Base-by-base conservation (phyloP, 257 asterid genomes). In the Cruciata laevipes region DNA sequence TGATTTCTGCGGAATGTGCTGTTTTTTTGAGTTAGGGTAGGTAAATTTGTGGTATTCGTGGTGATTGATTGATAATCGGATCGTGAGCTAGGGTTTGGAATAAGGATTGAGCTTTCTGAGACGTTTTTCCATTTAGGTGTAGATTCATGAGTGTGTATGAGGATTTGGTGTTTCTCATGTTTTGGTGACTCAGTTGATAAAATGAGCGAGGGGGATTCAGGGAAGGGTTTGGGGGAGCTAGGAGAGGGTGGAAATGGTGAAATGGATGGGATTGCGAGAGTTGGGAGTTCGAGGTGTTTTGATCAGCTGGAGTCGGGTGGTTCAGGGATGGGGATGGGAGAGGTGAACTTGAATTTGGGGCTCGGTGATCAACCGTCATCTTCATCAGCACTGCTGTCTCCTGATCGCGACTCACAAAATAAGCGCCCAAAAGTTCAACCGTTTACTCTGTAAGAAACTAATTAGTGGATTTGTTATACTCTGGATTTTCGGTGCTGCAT, bases 401-500 rank as follows among this genome's bases (percentile, higher is more conserved):
- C 73, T 65, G 84, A 74, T 70, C 81, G 77, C 7, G 89, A 80
- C 69, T 67, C 69, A 1, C 91, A 76, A 63, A 88, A 78, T 66
- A 94, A 94, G 82, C 88, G 98, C 31, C 96, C 96, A 57, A 94
- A 87, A 89, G 86, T 88, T 81, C 87, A 82, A 69, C 77, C 97
- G 18, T 76, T 87, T 67, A 76, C 95, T 25, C 77, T 84, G 99
- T 94, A 78, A 90, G 93, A 2, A 47, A 37, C 72, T 57, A 61
- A 62, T 13, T 61, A n/a, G 17, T 57, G 53, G 52, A 31, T 66
- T 8, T 35, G 16, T 68, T 27, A 52, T 24, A 6, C 3, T 32
- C 21, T 6, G 12, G 55, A 14, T 72, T 30, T 49, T 16, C 7
- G 18, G 2, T 16, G 5, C 32, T 49, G 20, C 16, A 3, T 3